These are phyloP conservation scores for Ophiostoma novo-ulmi DNA, from an alignment of 2,329 filamentous ascomycete species.

Conservation along the genomic window DNA sequence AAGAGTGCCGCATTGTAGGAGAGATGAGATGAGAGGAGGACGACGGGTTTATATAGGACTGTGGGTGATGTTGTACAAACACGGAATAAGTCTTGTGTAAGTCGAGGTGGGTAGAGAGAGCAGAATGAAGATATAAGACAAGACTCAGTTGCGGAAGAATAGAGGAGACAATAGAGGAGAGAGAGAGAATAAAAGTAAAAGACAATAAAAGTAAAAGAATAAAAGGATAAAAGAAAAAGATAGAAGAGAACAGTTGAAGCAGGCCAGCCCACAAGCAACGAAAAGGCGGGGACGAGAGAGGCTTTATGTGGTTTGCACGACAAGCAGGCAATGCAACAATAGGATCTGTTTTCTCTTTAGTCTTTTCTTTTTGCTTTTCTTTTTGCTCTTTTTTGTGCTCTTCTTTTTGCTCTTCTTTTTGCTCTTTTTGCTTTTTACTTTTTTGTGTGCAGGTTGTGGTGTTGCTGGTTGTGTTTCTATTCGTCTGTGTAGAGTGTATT, in stretches of 20 bases:
- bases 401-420: not conserved
- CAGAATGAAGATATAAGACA: conserved; percentile 10
- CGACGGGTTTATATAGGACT: conserved; percentile 13
- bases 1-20: conserved; percentile 25
- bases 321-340: conserved; percentile 16
- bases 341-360: not conserved
- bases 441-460: not conserved
- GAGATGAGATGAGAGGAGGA: conserved; percentile 10
- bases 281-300: conserved; percentile 17
- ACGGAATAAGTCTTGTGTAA: conserved; percentile 19
- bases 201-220: no score
- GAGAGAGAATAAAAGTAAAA: no score
- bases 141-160: no score
- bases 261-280: conserved; percentile 26
- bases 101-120: conserved; percentile 15
- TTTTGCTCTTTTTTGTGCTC: not conserved
- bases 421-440: not conserved
- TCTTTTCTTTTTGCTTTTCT: not conserved
- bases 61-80: conserved; percentile 7
- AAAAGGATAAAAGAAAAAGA: not conserved
- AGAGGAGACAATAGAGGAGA: not conserved
- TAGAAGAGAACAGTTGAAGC: conserved; percentile 21
- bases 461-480: not conserved
- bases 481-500: not conserved
- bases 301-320: conserved; percentile 21